Base-by-base conservation (phyloP, 768 basidiomycete species). In the Suillus spraguei region DNA sequence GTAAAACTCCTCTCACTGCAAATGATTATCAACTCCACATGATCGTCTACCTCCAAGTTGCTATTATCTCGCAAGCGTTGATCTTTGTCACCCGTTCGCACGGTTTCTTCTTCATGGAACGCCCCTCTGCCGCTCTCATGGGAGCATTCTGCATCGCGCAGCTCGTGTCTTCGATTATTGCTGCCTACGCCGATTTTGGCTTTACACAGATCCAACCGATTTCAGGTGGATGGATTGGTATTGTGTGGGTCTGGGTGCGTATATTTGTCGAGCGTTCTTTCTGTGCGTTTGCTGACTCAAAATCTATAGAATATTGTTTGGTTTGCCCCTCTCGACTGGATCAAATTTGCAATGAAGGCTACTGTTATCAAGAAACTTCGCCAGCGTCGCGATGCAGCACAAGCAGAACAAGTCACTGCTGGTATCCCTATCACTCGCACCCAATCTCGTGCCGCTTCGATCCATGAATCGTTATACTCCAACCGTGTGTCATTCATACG, bases 61-160 rank as follows among this genome's bases (percentile, higher is more conserved):
- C 97, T 65, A 96, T 98, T 79, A 99, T 99, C 81, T 98, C 97
- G 53, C 97, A 99, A 78, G 97, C 97, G 2, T 83, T 99, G 67
- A 97, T 97, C 81, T 97, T 97, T 81, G 87, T 96, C 77, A 97
- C 95, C 46, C 94, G 95, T 80, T 88, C 95, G 68, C 95, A 96
- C 71, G 83, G 90, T 11, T 95, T 93, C 86, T 96, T 95, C 91
- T 97, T 95, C 84, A 93, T 94, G 92, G 94, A 97, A 77, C 89
- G 94, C 60, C 94, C 94, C 6, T 97, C 97, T 39, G 79, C 82
- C 38, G 97, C 97, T 36, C 87, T 99, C 62, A 82, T 99, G 80
- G 79, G 79, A 65, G 97, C 97, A 16, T 99, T 99, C 87, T 88
- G 87, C 76, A 72, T 98, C 62, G 97, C 97, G 20, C 97, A 99